These are phyloP conservation scores for Tylopilus sp. DNA, from an alignment of 1,284 basidiomycete genomes.

Conservation along the genomic window DNA sequence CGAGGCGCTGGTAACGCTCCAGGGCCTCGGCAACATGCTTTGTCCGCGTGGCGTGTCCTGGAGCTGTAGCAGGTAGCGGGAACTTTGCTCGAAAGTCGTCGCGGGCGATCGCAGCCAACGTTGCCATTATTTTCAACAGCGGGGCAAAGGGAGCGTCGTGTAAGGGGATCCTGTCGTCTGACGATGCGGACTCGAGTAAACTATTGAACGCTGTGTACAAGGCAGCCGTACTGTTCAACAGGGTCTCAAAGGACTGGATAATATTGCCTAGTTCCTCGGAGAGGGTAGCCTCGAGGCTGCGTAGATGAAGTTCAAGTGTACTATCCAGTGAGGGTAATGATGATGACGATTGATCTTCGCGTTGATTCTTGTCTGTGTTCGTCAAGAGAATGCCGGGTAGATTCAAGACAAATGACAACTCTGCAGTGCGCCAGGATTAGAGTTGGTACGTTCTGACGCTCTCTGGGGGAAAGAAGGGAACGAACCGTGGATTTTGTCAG, in stretches of 20 bases:
- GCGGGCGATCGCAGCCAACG: background rate
- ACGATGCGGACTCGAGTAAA: background rate
- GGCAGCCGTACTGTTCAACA: conserved; percentile 1
- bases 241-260: conserved; percentile 3
- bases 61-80: conserved; percentile 10
- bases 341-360: background rate
- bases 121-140: background rate
- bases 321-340: background rate
- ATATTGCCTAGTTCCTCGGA: conserved; percentile 6
- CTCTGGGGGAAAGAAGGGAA: background rate
- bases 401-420: background rate
- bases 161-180: background rate
- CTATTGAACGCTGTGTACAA: background rate
- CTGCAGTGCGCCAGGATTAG: background rate
- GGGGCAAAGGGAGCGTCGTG: background rate
- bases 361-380: background rate
- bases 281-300: background rate
- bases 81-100: conserved; percentile 10
- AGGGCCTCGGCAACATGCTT: background rate
- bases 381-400: background rate
- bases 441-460: background rate
- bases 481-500: conserved; percentile 2
- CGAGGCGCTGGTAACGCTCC: background rate
- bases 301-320: background rate
- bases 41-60: conserved; percentile 8